Conservation (phyloP, 768 basidiomycete species). For the Lactarius sanguifluus region DNA sequence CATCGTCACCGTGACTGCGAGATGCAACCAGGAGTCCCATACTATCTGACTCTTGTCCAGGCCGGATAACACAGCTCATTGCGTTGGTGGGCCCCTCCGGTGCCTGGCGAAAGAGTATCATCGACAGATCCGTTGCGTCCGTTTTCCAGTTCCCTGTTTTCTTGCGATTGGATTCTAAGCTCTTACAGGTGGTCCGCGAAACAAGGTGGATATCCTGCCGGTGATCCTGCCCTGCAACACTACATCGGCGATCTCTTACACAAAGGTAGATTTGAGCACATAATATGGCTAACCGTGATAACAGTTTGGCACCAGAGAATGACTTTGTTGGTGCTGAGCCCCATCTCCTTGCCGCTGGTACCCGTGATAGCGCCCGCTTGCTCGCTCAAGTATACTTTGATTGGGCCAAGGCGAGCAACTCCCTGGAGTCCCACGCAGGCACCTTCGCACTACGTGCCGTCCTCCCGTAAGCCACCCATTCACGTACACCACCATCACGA, state of each 20-base stretch:
- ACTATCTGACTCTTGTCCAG: conserved; percentile 41
- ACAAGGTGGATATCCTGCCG: conserved; percentile 74
- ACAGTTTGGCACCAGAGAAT: conserved; percentile 53
- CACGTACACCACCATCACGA: conserved; percentile 11
- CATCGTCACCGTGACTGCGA: background rate
- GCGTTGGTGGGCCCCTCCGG: conserved; percentile 78
- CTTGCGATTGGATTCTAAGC: conserved; percentile 20
- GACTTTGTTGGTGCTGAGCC: conserved; percentile 72
- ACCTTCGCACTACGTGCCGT: conserved; percentile 83
- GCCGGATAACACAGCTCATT: conserved; percentile 87
- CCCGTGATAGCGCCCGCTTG: conserved; percentile 82
- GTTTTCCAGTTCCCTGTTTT: conserved; percentile 34
- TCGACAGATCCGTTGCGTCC: conserved; percentile 81
- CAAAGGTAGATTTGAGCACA: conserved; percentile 55
- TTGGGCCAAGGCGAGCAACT: conserved; percentile 59
- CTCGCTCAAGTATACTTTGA: conserved; percentile 85
- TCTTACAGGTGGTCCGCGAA: conserved; percentile 79
- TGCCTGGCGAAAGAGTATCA: conserved; percentile 87
- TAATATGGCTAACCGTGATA: background rate
- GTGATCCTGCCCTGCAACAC: conserved; percentile 85
- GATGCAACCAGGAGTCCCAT: background rate
- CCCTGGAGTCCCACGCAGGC: conserved; percentile 41
- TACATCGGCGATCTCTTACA: conserved; percentile 87
- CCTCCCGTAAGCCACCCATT: conserved; percentile 63
- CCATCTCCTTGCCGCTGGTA: conserved; percentile 83